These are phyloP conservation scores for Heracleum sosnowskyi DNA, from an alignment of 129 eudicot genomes.

Conservation along the genomic window DNA sequence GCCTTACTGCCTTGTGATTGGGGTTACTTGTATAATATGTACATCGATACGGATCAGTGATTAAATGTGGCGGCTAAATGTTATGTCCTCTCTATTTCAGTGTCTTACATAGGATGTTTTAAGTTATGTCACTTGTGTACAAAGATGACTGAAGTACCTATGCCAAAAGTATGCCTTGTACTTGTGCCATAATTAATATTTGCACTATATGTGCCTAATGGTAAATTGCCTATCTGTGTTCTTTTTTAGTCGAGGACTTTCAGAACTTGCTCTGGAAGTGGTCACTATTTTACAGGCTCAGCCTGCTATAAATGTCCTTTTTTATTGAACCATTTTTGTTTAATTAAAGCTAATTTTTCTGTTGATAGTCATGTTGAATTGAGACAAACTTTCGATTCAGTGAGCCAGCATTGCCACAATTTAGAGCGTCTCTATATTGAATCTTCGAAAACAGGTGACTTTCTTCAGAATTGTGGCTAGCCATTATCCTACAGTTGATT, in stretches of 20 bases:
- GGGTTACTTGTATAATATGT: not conserved
- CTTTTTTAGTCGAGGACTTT: not conserved
- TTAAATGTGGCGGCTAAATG: not conserved
- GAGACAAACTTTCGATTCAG: constrained; percentile 72
- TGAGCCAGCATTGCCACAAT: constrained; percentile 53
- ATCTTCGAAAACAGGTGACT: constrained; percentile 73
- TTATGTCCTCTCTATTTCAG: not conserved
- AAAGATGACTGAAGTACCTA: not conserved
- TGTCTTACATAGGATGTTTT: not conserved
- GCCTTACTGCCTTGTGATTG: not conserved
- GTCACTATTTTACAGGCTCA: not conserved
- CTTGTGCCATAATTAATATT: not conserved
- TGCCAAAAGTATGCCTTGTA: not conserved
- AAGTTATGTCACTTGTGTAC: not conserved
- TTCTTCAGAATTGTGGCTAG: not conserved
- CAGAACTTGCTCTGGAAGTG: not conserved
- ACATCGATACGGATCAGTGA: not conserved
- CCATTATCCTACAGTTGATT: not conserved
- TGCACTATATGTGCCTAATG: not conserved
- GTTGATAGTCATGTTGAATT: constrained; percentile 61
- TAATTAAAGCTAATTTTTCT: not conserved
- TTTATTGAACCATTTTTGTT: not conserved
- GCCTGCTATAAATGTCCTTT: not conserved
- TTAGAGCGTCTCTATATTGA: constrained; percentile 70
- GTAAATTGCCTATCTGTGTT: not conserved